Conservation (phyloP, 1,284 basidiomycete species). For the Cryptococcus sp. region DNA sequence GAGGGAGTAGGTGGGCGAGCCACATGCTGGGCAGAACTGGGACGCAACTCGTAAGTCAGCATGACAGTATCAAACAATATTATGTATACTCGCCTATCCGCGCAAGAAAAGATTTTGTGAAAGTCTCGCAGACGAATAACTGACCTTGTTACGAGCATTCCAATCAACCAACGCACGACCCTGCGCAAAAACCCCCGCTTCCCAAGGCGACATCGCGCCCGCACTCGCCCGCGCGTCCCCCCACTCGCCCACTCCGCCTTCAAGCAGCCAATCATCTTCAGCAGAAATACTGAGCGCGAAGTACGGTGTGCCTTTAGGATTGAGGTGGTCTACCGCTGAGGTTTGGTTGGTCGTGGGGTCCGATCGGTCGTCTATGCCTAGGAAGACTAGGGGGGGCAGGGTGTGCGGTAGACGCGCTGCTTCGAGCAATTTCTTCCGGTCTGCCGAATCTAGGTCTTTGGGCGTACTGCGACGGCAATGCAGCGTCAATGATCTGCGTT, state of each 20-base stretch:
- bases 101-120: background rate
- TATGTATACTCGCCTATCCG: background rate
- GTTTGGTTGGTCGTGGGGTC: conserved; percentile 49
- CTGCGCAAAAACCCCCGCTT: conserved; percentile 72
- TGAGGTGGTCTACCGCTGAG: conserved; percentile 63
- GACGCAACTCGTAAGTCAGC: conserved; percentile 9
- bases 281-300: conserved; percentile 66
- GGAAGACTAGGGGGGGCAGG: conserved; percentile 62
- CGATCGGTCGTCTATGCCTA: conserved; percentile 75
- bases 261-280: conserved; percentile 37
- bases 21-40: conserved; percentile 87
- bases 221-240: conserved; percentile 68
- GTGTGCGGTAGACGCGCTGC: conserved; percentile 64
- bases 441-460: conserved; percentile 14
- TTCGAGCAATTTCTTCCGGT: conserved; percentile 60
- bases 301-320: conserved; percentile 71
- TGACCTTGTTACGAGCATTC: conserved; percentile 80
- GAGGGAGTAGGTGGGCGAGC: conserved; percentile 75
- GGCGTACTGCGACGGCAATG: background rate
- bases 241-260: conserved; percentile 59
- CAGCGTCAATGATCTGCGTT: background rate
- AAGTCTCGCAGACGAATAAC: conserved; percentile 1
- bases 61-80: conserved; percentile 1
- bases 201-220: conserved; percentile 52
- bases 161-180: conserved; percentile 83